Evolutionary conservation across 2,329 filamentous ascomycete species (phyloP), one percentile per base, ranked within the genome.

Genomic region (Paraphoma sp.): DNA sequence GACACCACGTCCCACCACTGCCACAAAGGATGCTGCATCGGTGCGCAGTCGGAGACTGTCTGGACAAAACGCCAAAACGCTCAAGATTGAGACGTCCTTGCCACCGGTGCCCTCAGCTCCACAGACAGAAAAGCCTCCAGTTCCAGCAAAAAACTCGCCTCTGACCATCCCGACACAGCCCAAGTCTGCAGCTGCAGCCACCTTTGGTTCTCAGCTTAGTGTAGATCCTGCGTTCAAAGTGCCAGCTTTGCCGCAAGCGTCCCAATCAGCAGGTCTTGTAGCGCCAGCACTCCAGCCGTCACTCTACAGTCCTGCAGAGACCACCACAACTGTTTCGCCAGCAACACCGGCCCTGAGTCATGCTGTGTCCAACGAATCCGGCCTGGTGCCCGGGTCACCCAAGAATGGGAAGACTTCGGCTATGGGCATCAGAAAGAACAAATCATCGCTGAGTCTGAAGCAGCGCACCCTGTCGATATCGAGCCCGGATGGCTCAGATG

Each of bases 51-150:
- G 93, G 57, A 86, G 93, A 59, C 79, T 96, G 31, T 97, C 93
- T 3, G 91, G 90, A 7, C 89, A 92, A 66, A 92, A 91, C 67
- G 80, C 86, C 12, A 93, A 91, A 73, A 90, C 93, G 69, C 81
- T 98, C 48, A 96, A 93, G 78, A 97, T 98, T 53, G 92, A 97
- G 75, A 97, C 93, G 10, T 79, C 76, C 10, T 63, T 77, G 47
- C 78, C 73, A 48, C 76, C 75, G 10, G 68, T 75, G 29, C 63
- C 66, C 46, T 60, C 70, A 29, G 71, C 65, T 17, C 72, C 73
- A 31, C 68, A 76, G 44, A 75, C 73, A 17, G 73, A 76, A 56
- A 75, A 74, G 59, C 70, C 70, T 48, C 56, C 63, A 14, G 57
- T 68, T n/a, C 57, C 67, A 46, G 68, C 69, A 16, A 75, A 73